These are phyloP conservation scores for Rubroshorea leprosula DNA, from an alignment of 345 rosid species.

Conservation along the genomic window DNA sequence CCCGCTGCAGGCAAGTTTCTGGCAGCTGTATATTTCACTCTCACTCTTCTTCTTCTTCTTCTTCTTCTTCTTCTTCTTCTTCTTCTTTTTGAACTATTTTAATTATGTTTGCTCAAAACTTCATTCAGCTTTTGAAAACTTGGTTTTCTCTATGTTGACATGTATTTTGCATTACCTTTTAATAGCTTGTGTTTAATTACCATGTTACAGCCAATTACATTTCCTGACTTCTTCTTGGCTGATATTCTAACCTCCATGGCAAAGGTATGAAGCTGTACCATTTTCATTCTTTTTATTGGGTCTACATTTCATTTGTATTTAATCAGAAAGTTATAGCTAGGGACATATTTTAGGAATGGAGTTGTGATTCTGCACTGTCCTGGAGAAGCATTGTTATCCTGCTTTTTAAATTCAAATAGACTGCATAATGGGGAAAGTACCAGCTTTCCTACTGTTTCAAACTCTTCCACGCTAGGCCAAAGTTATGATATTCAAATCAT, in stretches of 20 bases:
- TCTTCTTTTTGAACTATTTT: neutral
- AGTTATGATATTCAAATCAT: neutral
- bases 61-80: neutral
- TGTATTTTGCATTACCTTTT: conserved; percentile 3
- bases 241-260: conserved; percentile 95
- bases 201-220: conserved; percentile 72
- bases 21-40: neutral
- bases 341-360: neutral
- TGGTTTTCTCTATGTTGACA: neutral
- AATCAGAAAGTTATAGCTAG: neutral
- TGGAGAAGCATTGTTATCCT: neutral
- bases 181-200: conserved; percentile 9
- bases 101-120: conserved; percentile 3
- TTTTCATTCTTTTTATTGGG: conserved; percentile 7
- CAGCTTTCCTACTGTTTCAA: conserved; percentile 1
- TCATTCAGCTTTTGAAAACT: neutral
- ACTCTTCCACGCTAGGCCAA: neutral
- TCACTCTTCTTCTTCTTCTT: neutral
- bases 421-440: neutral
- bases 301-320: neutral
- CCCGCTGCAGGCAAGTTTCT: conserved; percentile 79
- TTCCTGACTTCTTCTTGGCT: conserved; percentile 94
- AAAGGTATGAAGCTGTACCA: conserved; percentile 52
- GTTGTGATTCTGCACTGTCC: too few species aligned
- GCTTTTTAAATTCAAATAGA: conserved; percentile 3